These are phyloP conservation scores for Bretschneidera sinensis DNA, from an alignment of 345 rosid genomes.

Conservation along the genomic window DNA sequence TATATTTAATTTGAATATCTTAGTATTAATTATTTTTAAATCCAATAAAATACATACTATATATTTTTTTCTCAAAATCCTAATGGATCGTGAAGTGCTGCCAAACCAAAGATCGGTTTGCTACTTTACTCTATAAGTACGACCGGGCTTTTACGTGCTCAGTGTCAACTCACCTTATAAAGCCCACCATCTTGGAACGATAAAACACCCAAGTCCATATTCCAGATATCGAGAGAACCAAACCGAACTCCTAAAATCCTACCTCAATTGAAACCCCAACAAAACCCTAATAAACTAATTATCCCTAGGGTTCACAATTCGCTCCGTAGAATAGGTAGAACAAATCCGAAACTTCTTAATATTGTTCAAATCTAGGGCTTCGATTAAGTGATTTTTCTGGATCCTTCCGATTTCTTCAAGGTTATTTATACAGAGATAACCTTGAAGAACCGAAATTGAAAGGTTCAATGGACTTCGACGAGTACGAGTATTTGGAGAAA, in stretches of 20 bases:
- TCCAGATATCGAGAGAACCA: background rate
- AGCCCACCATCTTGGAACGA: no score
- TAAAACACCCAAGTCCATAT: no score
- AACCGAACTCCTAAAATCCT: no score
- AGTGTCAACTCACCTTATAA: no score
- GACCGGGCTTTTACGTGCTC: no score
- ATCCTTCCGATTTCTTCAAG: background rate
- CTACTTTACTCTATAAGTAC: no score
- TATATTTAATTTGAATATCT: no score
- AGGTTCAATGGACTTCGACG: conserved; percentile 74
- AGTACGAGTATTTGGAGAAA: conserved; percentile 91
- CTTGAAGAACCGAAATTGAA: background rate
- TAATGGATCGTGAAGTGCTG: no score
- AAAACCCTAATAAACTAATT: conserved; percentile 19
- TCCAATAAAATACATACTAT: no score
- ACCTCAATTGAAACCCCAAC: conserved; percentile 10
- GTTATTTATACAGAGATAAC: background rate
- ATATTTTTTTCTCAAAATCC: no score
- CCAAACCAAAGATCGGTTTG: no score
- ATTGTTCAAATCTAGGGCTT: conserved; percentile 3
- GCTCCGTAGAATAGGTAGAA: background rate
- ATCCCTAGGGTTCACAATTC: background rate
- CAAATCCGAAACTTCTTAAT: background rate
- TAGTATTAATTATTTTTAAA: no score
- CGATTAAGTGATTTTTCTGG: background rate